Evolutionary conservation across 768 basidiomycete genomes (phyloP).

Genomic region (Suillus tomentosus): DNA sequence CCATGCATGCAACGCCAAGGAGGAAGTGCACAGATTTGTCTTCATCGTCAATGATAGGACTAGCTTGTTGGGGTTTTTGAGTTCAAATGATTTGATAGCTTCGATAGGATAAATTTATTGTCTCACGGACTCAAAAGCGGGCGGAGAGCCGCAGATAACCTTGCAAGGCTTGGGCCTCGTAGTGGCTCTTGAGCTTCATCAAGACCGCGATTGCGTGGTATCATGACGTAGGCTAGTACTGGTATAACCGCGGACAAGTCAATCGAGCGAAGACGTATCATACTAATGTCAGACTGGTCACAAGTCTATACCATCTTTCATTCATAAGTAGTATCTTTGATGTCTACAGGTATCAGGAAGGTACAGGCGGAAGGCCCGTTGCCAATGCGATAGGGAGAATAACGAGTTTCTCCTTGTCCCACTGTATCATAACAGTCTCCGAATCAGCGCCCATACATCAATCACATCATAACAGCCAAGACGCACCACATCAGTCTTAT

Average conservation of each 20-base stretch:
- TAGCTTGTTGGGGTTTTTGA: neutral
- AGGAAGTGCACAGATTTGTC: too few relatives aligned
- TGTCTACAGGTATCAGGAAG: conserved; percentile 7
- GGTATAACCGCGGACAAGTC: too few relatives aligned
- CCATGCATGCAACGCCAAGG: too few relatives aligned
- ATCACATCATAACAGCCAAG: neutral
- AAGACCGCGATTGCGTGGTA: neutral
- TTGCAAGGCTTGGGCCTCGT: neutral
- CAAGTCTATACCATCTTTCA: neutral
- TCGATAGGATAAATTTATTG: neutral
- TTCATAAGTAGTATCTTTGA: neutral
- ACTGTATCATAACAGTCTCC: conserved; percentile 35
- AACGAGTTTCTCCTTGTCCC: conserved; percentile 58
- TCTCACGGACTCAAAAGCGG: neutral
- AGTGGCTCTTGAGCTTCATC: neutral
- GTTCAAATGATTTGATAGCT: neutral
- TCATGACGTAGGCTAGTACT: neutral
- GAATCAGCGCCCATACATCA: neutral
- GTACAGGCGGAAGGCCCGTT: conserved; percentile 19
- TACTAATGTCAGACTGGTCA: too few relatives aligned
- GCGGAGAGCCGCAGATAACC: neutral
- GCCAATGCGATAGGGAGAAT: conserved; percentile 47
- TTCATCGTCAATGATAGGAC: too few relatives aligned
- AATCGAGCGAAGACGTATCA: too few relatives aligned
- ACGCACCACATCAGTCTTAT: conserved; percentile 27